Conservation (phyloP, 2,329 filamentous ascomycete species). For the Venturia oleaginea region DNA sequence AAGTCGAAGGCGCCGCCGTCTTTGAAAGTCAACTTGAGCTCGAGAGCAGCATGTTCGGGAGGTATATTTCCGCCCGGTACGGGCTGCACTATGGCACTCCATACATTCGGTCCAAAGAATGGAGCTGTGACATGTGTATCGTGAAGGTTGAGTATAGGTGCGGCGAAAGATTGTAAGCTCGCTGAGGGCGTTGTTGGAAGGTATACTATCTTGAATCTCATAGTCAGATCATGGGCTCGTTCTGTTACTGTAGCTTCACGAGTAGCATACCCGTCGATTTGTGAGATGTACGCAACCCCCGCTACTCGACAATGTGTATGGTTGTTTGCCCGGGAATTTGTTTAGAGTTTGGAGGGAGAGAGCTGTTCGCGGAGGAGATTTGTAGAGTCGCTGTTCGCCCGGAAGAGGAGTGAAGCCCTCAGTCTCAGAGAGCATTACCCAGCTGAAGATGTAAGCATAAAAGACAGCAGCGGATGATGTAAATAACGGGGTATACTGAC, state of each 20-base stretch:
- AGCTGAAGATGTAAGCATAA: conserved; percentile 40
- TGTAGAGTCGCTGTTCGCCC: conserved; percentile 72
- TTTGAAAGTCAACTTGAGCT: conserved; percentile 81
- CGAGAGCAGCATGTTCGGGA: conserved; percentile 59
- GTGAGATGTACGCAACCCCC: conserved; percentile 72
- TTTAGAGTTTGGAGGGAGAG: conserved; percentile 65
- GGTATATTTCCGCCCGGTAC: conserved; percentile 79
- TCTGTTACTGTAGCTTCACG: conserved; percentile 19
- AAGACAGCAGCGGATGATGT: no score
- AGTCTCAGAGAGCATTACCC: conserved; percentile 80
- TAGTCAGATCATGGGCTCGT: conserved; percentile 13
- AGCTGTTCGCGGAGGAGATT: conserved; percentile 68
- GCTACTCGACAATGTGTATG: conserved; percentile 63
- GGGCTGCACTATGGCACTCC: conserved; percentile 71
- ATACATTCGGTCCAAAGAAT: conserved; percentile 88
- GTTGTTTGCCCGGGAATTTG: conserved; percentile 52
- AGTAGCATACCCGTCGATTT: conserved; percentile 62
- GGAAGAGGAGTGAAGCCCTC: conserved; percentile 74
- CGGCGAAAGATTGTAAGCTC: conserved; percentile 76
- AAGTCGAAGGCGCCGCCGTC: conserved; percentile 95
- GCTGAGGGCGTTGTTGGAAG: conserved; percentile 62
- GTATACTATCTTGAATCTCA: conserved; percentile 62
- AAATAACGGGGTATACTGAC: neutral
- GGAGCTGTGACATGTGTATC: conserved; percentile 81
- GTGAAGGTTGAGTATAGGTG: conserved; percentile 76